These are phyloP conservation scores for Suillus americanus DNA, from an alignment of 768 basidiomycete species.

Conservation along the genomic window DNA sequence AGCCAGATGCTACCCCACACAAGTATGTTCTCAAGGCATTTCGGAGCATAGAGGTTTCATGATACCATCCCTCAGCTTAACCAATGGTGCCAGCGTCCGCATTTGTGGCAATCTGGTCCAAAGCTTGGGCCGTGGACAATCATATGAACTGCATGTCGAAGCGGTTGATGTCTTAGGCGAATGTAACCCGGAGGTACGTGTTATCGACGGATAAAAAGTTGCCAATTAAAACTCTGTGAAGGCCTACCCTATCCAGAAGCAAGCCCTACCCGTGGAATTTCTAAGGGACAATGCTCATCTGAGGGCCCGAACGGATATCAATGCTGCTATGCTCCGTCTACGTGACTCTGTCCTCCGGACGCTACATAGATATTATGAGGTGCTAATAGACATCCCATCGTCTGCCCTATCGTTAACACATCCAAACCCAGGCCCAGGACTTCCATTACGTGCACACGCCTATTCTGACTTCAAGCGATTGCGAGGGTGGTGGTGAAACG, in stretches of 20 bases:
- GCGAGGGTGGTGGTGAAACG: slow-evolving; percentile 94
- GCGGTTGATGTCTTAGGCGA: slow-evolving; percentile 49
- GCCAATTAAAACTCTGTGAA: slow-evolving; percentile 32
- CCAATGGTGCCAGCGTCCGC: slow-evolving; percentile 55
- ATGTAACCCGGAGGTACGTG: slow-evolving; percentile 54
- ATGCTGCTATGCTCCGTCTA: slow-evolving; percentile 74
- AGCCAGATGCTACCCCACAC: slow-evolving; percentile 37
- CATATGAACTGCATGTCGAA: slow-evolving; percentile 51
- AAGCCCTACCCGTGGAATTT: slow-evolving; percentile 74
- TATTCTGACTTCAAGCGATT: slow-evolving; percentile 86
- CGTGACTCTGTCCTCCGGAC: slow-evolving; percentile 56
- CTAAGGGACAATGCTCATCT: slow-evolving; percentile 86
- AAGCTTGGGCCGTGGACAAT: slow-evolving; percentile 52
- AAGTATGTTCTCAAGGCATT: slow-evolving; percentile 24
- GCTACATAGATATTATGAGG: slow-evolving; percentile 73
- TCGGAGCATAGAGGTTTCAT: not conserved
- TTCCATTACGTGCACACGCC: slow-evolving; percentile 84
- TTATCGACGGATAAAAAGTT: slow-evolving; percentile 4
- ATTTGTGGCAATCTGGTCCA: slow-evolving; percentile 45
- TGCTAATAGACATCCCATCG: slow-evolving; percentile 26
- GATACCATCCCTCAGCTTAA: slow-evolving; percentile 35
- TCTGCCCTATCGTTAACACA: slow-evolving; percentile 16
- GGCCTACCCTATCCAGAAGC: slow-evolving; percentile 93
- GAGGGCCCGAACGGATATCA: slow-evolving; percentile 74
- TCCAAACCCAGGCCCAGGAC: slow-evolving; percentile 56